Percentiles rank a stretch among this genome's conserved stretches.
Evolutionary conservation across 176 grass and related monocot genomes (phyloP).

Genomic region (Dactylis glomerata): DNA sequence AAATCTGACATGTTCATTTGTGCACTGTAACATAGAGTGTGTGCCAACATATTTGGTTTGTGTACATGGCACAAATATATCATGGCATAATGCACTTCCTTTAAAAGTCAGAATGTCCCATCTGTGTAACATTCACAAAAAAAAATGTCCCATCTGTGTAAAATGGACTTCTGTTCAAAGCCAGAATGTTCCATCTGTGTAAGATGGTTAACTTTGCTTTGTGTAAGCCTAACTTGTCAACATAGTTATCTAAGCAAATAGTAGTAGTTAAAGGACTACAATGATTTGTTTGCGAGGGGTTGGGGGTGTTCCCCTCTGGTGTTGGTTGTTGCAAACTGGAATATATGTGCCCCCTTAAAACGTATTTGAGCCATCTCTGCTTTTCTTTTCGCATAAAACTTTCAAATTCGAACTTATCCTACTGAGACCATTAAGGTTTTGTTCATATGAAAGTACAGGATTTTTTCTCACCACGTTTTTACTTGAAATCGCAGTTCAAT

Average conservation of each 20-base stretch:
- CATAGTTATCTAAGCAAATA: background rate
- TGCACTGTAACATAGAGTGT: background rate
- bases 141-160: background rate
- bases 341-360: background rate
- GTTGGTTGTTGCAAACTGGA: background rate
- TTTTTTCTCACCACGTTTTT: background rate
- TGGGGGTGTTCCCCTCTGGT: background rate
- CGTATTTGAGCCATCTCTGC: background rate
- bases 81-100: background rate
- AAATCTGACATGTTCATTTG: background rate
- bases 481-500: constrained; percentile 41
- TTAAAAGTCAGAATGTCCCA: background rate
- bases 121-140: background rate
- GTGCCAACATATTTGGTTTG: background rate
- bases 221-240: background rate
- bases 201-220: background rate
- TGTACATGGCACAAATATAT: background rate
- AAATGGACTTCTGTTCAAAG: background rate
- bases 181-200: background rate
- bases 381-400: background rate
- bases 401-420: background rate
- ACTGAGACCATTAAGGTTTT: background rate
- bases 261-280: background rate
- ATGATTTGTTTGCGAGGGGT: background rate
- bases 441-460: background rate